Base-by-base conservation (phyloP, 2,329 filamentous ascomycete genomes). In the Trichoderma atrobrunneum region DNA sequence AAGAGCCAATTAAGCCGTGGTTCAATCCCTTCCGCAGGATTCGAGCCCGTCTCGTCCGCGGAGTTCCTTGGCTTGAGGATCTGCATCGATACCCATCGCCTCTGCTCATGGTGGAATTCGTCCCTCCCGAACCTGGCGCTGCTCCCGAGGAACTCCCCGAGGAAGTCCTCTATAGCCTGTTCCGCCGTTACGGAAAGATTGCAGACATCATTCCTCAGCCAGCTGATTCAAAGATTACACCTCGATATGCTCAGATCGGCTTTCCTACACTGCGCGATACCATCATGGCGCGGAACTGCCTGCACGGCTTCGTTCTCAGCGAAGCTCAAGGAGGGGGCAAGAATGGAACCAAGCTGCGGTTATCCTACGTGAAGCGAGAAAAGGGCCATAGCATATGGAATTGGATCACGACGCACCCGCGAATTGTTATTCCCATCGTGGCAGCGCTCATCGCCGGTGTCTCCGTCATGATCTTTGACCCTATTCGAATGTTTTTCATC, bases 11-110 rank as follows among this genome's bases (percentile, higher is more conserved):
- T 48, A 93, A 90, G 73, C 95, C 95, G 3, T 97, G 95, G 93
- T 98, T 96, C 84, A 97, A 91, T 76, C 94, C 94, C 0, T 91
- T 97, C 75, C 87, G 89, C 26, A 83, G 87, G 16, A 91, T 97
- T 71, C 87, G 89, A 63, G 90, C 90, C 4, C 90, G 90, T 28
- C 84, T 94, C 7, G 96, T 99, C 3, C 86, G 89, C 70, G 96
- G 96, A 11, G 89, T 91, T 26, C 96, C 96, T 0, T 99, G 96
- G 96, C 87, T 98, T 3, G 96, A 98, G 78, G 96, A 99, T 79
- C 84, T 99, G 32, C 92, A 94, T 76, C 89, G 94, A 7, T 90
- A 94, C 65, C 96, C 96, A 0, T 93, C 91, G 72, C 86, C 86
- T 54, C 87, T 93, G 32, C 78, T 99, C 48, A 92, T 90, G 76